Base-by-base conservation (phyloP, 78 protist genomes). In the Thecamonas trahens region DNA sequence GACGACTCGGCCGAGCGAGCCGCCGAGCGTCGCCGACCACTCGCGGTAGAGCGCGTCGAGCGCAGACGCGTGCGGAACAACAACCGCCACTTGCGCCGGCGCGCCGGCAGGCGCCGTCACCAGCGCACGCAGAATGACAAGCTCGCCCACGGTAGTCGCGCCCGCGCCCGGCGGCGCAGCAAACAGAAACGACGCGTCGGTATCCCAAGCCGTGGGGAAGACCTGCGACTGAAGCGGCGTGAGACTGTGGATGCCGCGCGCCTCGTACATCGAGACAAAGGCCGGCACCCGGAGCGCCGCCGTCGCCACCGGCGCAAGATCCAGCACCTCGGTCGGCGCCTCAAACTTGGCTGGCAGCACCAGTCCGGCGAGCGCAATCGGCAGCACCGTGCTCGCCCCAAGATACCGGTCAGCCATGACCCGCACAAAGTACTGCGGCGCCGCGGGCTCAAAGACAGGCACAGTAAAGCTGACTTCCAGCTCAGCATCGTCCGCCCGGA, bases 91-190 rank as follows among this genome's bases (percentile, higher is more conserved):
- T 8, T 8, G 18, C 34, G 52, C n/a, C 22, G 17, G 65, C 74
- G 55, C 20, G 29, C 74, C 24, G 65, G 44, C 4, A 35, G 20
- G 22, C 29, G 20, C 61, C 35, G 74, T 38, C n/a, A 32, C 2
- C 31, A 92, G 40, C 55, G 67, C 6, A 18, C 91, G 69, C 31
- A 94, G 39, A n/a, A 94, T 5, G 3, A 97, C 94, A 37, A 97
- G 67, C 79, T 97, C 99, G 2, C 98, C 98, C 52, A 87, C 79
- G 39, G 91, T 60, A 8, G 98, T 95, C 74, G 94, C 95, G 28
- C 99, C 99, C 11, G 87, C 55, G 37, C 95, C 96, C 3, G 97
- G 74, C 28, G 98, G 99, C 18, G 98, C 99, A 0, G 95, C 87
- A 5, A 97, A 32, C 11, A 97, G 67, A 3, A 72, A 73, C 61